These are phyloP conservation scores for Salvia miltiorrhiza DNA, from an alignment of 257 asterid species.

Conservation along the genomic window DNA sequence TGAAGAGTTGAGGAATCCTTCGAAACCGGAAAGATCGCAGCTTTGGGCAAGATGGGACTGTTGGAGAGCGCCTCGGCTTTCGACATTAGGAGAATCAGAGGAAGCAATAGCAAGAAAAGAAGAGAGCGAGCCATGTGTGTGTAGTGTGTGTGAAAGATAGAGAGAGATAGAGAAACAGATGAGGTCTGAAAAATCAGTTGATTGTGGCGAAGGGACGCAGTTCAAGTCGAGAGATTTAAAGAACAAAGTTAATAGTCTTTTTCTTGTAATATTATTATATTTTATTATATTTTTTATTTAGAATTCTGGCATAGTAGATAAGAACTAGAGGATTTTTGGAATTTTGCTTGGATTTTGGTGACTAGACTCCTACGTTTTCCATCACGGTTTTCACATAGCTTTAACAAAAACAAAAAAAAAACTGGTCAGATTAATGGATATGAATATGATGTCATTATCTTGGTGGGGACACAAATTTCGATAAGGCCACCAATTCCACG, in stretches of 20 bases:
- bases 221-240: conserved; percentile 27
- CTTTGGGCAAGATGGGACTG: conserved; percentile 57
- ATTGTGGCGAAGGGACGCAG: conserved; percentile 55
- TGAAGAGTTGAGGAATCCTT: conserved; percentile 62
- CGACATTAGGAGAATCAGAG: conserved; percentile 22
- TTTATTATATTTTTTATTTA: background rate
- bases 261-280: background rate
- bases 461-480: background rate
- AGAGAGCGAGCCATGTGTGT: conserved; percentile 33
- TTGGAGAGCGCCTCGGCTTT: conserved; percentile 28
- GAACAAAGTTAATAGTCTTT: background rate
- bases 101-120: conserved; percentile 20
- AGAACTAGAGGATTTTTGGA: conserved; percentile 5
- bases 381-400: background rate
- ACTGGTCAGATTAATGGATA: background rate
- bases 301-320: conserved; percentile 23
- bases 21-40: conserved; percentile 43
- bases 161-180: background rate
- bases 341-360: conserved; percentile 8
- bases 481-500: background rate
- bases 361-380: conserved; percentile 29
- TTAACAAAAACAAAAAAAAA: no score
- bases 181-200: background rate
- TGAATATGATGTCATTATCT: background rate
- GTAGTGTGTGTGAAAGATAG: background rate